Evolutionary conservation across 768 basidiomycete genomes (phyloP).

Genomic region (Hemileccinum impolitum): DNA sequence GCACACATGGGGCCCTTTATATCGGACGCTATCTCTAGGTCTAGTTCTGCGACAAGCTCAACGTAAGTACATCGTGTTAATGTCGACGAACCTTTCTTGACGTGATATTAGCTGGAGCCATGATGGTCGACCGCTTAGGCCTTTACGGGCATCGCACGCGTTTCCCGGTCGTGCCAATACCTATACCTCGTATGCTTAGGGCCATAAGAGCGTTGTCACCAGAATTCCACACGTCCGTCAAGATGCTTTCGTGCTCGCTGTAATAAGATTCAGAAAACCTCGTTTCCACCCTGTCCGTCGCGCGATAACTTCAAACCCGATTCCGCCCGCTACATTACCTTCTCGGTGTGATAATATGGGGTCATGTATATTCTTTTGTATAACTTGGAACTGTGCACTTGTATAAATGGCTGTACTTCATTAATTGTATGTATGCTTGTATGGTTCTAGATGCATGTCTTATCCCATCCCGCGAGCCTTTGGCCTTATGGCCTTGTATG

Average conservation of each 20-base stretch:
- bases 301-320: constrained; percentile 20
- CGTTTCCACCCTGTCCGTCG: constrained; percentile 5
- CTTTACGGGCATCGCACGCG: constrained; percentile 10
- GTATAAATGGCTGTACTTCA: constrained; percentile 19
- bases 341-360: constrained; percentile 25
- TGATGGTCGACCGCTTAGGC: constrained; percentile 19
- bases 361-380: constrained; percentile 33
- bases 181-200: constrained; percentile 22
- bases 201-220: neutral
- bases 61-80: constrained; percentile 21
- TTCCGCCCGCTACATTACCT: constrained; percentile 12
- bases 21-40: constrained; percentile 28
- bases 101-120: constrained; percentile 28
- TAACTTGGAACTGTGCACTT: constrained; percentile 18
- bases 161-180: constrained; percentile 17
- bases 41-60: constrained; percentile 33
- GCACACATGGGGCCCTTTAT: constrained; percentile 13
- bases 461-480: neutral
- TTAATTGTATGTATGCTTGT: constrained; percentile 23
- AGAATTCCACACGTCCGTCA: constrained; percentile 5
- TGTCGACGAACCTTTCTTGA: constrained; percentile 3
- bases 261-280: constrained; percentile 1
- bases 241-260: constrained; percentile 20
- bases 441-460: constrained; percentile 2
- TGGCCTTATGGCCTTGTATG: neutral